These are phyloP conservation scores for Colletotrichum chrysophilum DNA, from an alignment of 2,329 filamentous ascomycete genomes.

Conservation along the genomic window DNA sequence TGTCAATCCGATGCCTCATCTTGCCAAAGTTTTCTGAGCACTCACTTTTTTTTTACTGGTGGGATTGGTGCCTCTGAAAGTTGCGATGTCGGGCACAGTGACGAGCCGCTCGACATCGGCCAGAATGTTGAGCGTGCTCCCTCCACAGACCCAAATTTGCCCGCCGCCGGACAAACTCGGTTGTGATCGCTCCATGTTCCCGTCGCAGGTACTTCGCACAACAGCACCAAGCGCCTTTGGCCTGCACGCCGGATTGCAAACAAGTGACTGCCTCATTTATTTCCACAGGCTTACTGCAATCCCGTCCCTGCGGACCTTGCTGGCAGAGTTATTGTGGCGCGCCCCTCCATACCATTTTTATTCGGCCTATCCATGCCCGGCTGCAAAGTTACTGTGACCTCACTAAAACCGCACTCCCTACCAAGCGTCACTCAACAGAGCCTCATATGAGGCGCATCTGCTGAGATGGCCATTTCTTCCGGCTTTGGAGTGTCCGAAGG, in stretches of 20 bases:
- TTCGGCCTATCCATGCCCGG: slow-evolving; percentile 10
- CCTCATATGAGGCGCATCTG: slow-evolving; percentile 10
- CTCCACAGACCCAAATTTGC: slow-evolving; percentile 21
- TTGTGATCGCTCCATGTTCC: slow-evolving; percentile 15
- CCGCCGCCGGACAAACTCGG: slow-evolving; percentile 21
- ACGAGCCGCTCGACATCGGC: not conserved
- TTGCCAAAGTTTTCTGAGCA: not conserved
- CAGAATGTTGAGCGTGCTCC: slow-evolving; percentile 16
- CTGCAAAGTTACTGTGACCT: slow-evolving; percentile 7
- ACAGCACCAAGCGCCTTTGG: not conserved
- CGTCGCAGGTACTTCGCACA: not conserved
- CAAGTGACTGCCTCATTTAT: not conserved
- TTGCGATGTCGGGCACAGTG: slow-evolving; percentile 12
- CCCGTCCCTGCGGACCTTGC: not conserved
- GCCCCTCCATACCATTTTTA: not conserved
- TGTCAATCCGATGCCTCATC: slow-evolving; percentile 15
- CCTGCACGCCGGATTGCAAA: not conserved
- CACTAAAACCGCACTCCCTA: slow-evolving; percentile 12
- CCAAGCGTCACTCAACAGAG: slow-evolving; percentile 1
- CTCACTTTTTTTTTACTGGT: not conserved
- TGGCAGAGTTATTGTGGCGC: not conserved
- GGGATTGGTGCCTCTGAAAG: not conserved
- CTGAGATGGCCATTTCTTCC: slow-evolving; percentile 21
- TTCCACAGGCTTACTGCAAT: not conserved
- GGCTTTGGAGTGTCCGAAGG: slow-evolving; percentile 40